Evolutionary conservation across 306 rosid genomes (phyloP), one percentile per base, ranked within the genome.

Genomic region (Vigna hirtella): DNA sequence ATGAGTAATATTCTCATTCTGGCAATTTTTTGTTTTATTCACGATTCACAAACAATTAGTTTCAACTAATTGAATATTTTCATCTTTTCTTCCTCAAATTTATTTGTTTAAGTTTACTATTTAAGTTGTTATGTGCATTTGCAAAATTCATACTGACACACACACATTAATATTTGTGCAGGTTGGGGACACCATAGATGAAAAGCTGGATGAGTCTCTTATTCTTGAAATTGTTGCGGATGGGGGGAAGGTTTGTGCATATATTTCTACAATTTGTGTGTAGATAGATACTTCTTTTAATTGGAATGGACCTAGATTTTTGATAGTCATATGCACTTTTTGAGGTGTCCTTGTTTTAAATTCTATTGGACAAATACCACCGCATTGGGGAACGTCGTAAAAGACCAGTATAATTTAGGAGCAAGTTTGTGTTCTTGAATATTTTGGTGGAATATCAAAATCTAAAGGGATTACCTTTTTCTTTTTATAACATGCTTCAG

Each of bases 191-290:
- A 64, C 81, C 56, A 56, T 34, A 79, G 86, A 81, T 67, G 90
- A 78, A 73, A 87, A 87, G 72, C 88, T 65, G 73, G 87, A 87
- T 0, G 99, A 95, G 86, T 76, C 82, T 81, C 88, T 88, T 70
- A 87, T 93, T 83, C 93, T 95, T 63, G 98, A 88, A 74, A 79
- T 90, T 82, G 91, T 88, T 89, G 99, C 94, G 10, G 90, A 86
- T 57, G 98, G 99, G 47, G 99, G 97, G 58, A 93, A 93, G 98
- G 99, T 95, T 73, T 76, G 89, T 86, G 30, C 52, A 7, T 20
- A 76, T 67, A 24, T 30, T 79, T 51, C 53, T 64, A 53, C 57
- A 17, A 43, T 70, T 70, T 75, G 17, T 73, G 17, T 57, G 16
- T 58, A 17, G 47, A 68, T 56, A 55, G 65, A 63, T 38, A 38